Conservation (phyloP, 129 eudicot genomes). For the Tagetes patula region DNA sequence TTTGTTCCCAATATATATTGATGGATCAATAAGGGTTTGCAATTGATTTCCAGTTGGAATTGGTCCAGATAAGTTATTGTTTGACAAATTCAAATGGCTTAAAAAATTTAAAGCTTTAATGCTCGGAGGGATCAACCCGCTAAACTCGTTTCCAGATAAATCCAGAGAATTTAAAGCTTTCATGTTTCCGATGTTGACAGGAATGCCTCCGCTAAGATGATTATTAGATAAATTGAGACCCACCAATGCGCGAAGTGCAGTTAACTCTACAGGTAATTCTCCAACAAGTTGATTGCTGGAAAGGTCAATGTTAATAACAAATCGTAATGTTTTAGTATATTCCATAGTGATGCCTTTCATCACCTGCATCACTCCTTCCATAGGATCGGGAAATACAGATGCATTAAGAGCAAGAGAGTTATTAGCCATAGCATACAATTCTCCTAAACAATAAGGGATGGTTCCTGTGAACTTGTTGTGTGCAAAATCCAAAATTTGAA, state of each 20-base stretch:
- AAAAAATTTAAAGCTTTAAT: slow-evolving; percentile 9
- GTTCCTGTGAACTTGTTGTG: slow-evolving; percentile 9
- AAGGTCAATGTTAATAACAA: background rate
- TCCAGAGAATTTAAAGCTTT: slow-evolving; percentile 12
- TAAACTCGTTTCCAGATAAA: slow-evolving; percentile 21
- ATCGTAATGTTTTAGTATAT: background rate
- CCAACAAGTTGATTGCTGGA: background rate
- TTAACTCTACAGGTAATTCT: slow-evolving; percentile 1
- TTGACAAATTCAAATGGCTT: slow-evolving; percentile 1
- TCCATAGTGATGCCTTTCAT: slow-evolving; percentile 5
- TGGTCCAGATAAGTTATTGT: background rate
- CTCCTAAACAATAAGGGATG: slow-evolving; percentile 15
- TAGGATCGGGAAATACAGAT: too few relatives aligned
- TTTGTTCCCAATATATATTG: background rate
- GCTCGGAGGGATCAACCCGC: slow-evolving; percentile 13
- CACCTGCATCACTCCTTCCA: background rate
- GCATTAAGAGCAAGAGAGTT: too few relatives aligned
- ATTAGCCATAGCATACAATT: slow-evolving; percentile 1
- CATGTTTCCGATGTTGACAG: background rate
- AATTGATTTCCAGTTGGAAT: slow-evolving; percentile 6
- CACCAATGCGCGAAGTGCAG: background rate
- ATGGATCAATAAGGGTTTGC: background rate
- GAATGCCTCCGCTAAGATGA: slow-evolving; percentile 1
- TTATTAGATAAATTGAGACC: slow-evolving; percentile 6
- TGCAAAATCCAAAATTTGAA: slow-evolving; percentile 22